A percentile compares a stretch with the other conserved stretches of the same genome.
These are phyloP conservation scores for Plantago elongata DNA, from an alignment of 257 asterid genomes.

Conservation along the genomic window DNA sequence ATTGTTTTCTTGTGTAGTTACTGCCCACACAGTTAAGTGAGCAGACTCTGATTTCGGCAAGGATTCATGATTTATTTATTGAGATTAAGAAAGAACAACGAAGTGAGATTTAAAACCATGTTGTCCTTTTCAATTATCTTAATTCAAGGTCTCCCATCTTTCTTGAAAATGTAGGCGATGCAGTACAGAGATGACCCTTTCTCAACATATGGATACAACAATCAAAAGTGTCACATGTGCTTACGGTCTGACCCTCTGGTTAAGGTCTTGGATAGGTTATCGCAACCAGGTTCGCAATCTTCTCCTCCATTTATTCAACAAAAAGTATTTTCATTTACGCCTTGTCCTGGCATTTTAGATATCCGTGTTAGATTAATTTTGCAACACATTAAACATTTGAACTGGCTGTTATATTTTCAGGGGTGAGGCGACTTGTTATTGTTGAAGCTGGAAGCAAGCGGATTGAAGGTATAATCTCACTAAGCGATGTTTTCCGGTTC, in stretches of 20 bases:
- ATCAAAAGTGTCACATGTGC: constrained; percentile 90
- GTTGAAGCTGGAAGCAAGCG: constrained; percentile 99
- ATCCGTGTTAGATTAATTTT: background rate
- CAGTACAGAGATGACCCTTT: constrained; percentile 81
- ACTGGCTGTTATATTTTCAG: constrained; percentile 28
- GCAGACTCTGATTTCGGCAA: no score
- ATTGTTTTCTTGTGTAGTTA: no score
- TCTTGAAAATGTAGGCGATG: constrained; percentile 49
- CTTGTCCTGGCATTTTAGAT: background rate
- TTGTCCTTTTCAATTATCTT: background rate
- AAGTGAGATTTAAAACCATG: background rate
- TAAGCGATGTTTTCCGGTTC: constrained; percentile 72
- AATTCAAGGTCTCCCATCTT: background rate
- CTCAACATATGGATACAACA: constrained; percentile 41
- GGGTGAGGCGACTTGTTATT: constrained; percentile 71
- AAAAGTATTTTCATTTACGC: background rate
- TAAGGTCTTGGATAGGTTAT: constrained; percentile 70
- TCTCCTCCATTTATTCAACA: background rate
- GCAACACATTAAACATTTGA: no score
- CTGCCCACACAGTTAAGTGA: no score
- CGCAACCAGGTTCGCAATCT: constrained; percentile 67
- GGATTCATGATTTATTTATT: no score
- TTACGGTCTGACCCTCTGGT: constrained; percentile 71
- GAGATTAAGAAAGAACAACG: no score
- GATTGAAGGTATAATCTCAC: constrained; percentile 70